These are phyloP conservation scores for Penicillium sumatraense DNA, from an alignment of 2,329 filamentous ascomycete species.

Conservation along the genomic window DNA sequence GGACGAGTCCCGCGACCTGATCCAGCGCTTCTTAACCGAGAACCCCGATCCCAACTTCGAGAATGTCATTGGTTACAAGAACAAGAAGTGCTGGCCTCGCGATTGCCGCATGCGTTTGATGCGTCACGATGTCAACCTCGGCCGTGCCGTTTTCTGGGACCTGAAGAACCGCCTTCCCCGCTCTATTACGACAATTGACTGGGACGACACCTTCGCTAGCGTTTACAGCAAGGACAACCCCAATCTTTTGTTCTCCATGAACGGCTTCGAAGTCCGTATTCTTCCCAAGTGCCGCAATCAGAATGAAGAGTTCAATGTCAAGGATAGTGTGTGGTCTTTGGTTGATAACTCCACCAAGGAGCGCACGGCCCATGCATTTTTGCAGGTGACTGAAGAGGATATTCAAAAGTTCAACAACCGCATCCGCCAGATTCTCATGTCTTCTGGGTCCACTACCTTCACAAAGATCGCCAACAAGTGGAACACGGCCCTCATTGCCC, in stretches of 20 bases:
- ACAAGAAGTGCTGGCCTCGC: constrained; percentile 99
- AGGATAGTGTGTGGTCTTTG: constrained; percentile 97
- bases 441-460: constrained; percentile 97
- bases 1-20: constrained; percentile 92
- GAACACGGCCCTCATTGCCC: constrained; percentile 95
- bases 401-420: constrained; percentile 99
- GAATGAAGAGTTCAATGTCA: constrained; percentile 95
- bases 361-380: constrained; percentile 93
- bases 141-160: constrained; percentile 98
- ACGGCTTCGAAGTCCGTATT: constrained; percentile 94
- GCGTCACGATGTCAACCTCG: constrained; percentile 97
- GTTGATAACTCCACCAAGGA: constrained; percentile 97
- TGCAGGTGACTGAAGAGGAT: constrained; percentile 97
- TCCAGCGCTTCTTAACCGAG: constrained; percentile 96
- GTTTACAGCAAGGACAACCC: constrained; percentile 98
- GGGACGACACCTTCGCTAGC: constrained; percentile 98
- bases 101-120: constrained; percentile 98
- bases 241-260: constrained; percentile 97
- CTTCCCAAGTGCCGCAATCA: constrained; percentile 92
- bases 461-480: constrained; percentile 99
- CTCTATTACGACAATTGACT: constrained; percentile 95
- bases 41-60: constrained; percentile 99
- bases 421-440: constrained; percentile 98
- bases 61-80: constrained; percentile 98
- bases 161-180: constrained; percentile 94